These are phyloP conservation scores for Exophiala sp. DNA, from an alignment of 2,329 filamentous ascomycete genomes.

Conservation along the genomic window DNA sequence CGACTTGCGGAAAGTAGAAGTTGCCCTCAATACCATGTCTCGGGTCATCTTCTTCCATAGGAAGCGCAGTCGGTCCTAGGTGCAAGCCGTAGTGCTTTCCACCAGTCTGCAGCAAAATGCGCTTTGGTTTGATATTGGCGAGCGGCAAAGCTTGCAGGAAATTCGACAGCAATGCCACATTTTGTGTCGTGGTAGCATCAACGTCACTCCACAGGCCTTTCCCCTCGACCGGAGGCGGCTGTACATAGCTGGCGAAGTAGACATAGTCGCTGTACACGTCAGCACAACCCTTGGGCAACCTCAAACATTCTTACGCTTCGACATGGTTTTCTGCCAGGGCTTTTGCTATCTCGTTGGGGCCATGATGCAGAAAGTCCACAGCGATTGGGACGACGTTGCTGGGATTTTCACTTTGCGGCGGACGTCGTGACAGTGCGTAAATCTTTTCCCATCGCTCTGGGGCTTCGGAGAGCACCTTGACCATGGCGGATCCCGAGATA, in stretches of 20 bases:
- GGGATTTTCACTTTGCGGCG: slow-evolving; percentile 39
- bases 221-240: slow-evolving; percentile 4
- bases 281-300: slow-evolving; percentile 1
- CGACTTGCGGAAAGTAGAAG: slow-evolving; percentile 56
- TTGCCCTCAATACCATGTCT: slow-evolving; percentile 46
- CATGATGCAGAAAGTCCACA: slow-evolving; percentile 33
- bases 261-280: slow-evolving; percentile 12
- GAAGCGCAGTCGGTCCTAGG: slow-evolving; percentile 42
- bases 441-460: slow-evolving; percentile 50
- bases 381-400: slow-evolving; percentile 41
- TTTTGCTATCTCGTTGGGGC: slow-evolving; percentile 7
- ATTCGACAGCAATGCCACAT: slow-evolving; percentile 40
- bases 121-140: slow-evolving; percentile 41
- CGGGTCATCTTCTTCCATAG: slow-evolving; percentile 46
- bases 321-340: slow-evolving; percentile 11
- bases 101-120: slow-evolving; percentile 50
- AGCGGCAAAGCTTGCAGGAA: slow-evolving; percentile 46
- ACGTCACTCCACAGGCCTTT: slow-evolving; percentile 10
- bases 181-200: slow-evolving; percentile 6
- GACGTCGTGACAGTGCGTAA: slow-evolving; percentile 47
- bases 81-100: slow-evolving; percentile 53
- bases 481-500: slow-evolving; percentile 51
- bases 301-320: slow-evolving; percentile 12
- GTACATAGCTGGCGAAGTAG: slow-evolving; percentile 19
- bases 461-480: slow-evolving; percentile 46